Conservation (phyloP, 352 stramenopile genomes). For the Pythium folliculosum region DNA sequence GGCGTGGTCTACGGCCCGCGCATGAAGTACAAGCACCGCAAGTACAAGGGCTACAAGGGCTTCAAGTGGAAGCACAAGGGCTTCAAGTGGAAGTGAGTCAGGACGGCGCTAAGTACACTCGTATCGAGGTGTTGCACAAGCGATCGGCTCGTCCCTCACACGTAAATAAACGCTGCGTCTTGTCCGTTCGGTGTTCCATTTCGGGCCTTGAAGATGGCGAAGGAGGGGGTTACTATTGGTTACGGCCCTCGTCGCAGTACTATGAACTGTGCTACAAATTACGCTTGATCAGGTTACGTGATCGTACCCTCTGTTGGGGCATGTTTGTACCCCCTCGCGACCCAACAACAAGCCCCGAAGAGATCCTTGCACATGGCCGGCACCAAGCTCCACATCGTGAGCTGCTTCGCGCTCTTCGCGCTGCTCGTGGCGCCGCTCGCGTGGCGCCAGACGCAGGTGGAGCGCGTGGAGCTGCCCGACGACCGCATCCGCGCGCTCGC, state of each 20-base stretch:
- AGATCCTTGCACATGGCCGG: slow-evolving; percentile 53
- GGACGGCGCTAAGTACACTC: neutral
- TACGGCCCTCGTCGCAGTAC: no score
- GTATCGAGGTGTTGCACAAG: no score
- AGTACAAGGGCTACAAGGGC: slow-evolving; percentile 51
- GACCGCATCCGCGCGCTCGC: slow-evolving; percentile 56
- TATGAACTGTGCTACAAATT: no score
- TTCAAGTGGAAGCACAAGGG: slow-evolving; percentile 41
- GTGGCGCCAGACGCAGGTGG: slow-evolving; percentile 67
- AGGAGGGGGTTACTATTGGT: no score
- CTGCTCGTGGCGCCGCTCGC: slow-evolving; percentile 61
- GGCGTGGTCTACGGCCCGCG: slow-evolving; percentile 56
- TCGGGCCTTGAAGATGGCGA: no score
- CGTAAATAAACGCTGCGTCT: no score
- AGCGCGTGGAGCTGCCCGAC: slow-evolving; percentile 57
- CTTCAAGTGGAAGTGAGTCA: slow-evolving; percentile 52
- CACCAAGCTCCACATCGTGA: slow-evolving; percentile 75
- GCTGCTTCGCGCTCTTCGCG: slow-evolving; percentile 72
- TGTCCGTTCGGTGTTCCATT: no score
- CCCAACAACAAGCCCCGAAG: no score
- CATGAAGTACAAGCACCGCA: slow-evolving; percentile 51
- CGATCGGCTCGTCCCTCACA: no score
- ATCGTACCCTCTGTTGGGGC: no score
- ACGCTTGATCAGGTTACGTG: neutral
- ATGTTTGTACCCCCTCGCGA: no score